Base-by-base conservation (phyloP, 495 filamentous ascomycete species). In the Clohesyomyces aquaticus region DNA sequence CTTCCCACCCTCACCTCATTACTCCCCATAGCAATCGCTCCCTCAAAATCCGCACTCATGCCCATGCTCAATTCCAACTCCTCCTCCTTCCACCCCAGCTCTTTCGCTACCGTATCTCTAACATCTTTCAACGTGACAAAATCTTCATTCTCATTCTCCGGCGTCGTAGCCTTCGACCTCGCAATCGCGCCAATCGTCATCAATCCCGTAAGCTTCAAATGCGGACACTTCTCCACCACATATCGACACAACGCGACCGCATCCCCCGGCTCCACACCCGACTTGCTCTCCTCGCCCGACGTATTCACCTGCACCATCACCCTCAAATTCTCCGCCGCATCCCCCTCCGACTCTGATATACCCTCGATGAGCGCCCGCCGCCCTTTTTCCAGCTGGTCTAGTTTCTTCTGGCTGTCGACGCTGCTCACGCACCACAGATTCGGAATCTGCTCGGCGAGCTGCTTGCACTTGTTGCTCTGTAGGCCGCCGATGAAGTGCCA, bases 101-200 rank as follows among this genome's bases (percentile, higher is more conserved):
- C 80, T 55, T 58, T 50, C 0, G 79, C 81, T 4, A 88, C 79
- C 19, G 73, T 69, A 75, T 96, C 91, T 65, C 91, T 78, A 65
- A 88, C 86, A 74, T 88, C 81, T 42, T 74, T 79, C 75, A 98
- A 73, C 23, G 74, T 68, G 10, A 85, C 65, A 71, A 98, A 98
- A 77, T 98, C 94, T 74, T 93, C 91, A 77, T 98, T 98, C 76
- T 93, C 89, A 19, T 79, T 84, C 62, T 90, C 93, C 6, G 52
- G 43, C 22, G 84, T 87, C 10, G 84, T 86, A 2, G 81, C 89
- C 68, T 83, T 79, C 25, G 87, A 91, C 58, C 93, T 76, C 51
- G 91, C 93, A 71, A 98, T 94, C 18, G 91, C 91, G 0, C 94
- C 94, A 70, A 98, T 98, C 0, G 94, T 98, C 94, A 98, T 98